Evolutionary conservation across 352 stramenopile genomes (phyloP).

Genomic region (Phytophthora pistaciae): DNA sequence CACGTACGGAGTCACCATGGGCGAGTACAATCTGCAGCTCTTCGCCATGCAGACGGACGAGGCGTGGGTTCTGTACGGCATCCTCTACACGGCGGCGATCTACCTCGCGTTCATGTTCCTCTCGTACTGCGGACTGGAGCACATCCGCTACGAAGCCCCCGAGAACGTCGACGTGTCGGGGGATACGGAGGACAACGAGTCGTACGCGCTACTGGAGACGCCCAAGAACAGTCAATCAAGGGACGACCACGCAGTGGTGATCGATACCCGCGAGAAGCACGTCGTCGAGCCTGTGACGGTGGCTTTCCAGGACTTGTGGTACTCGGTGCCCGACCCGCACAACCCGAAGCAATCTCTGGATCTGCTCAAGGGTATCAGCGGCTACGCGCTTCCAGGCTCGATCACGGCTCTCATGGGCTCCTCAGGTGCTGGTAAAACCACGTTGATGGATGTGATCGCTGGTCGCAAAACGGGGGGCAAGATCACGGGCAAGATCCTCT

Average conservation of each 20-base stretch:
- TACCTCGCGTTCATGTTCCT: conserved; percentile 52
- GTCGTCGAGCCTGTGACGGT: conserved; percentile 42
- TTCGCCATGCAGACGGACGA: conserved; percentile 56
- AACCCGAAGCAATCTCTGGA: conserved; percentile 37
- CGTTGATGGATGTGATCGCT: conserved; percentile 92
- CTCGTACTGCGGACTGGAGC: conserved; percentile 39
- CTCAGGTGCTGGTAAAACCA: conserved; percentile 46
- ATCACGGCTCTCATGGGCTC: conserved; percentile 64
- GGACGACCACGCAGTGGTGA: conserved; percentile 12
- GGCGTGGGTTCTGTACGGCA: conserved; percentile 48
- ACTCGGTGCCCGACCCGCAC: conserved; percentile 29
- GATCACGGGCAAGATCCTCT: too few relatives aligned
- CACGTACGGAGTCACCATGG: conserved; percentile 38
- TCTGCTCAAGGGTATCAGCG: conserved; percentile 35
- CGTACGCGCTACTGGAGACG: conserved; percentile 24
- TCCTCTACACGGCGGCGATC: conserved; percentile 44
- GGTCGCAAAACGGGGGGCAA: conserved; percentile 59
- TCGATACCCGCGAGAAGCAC: conserved; percentile 26
- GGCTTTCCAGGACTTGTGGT: conserved; percentile 42
- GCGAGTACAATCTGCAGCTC: conserved; percentile 42
- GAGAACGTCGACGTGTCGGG: conserved; percentile 43
- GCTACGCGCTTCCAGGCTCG: conserved; percentile 33
- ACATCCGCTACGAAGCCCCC: conserved; percentile 31
- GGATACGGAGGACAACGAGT: conserved; percentile 14
- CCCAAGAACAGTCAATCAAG: conserved; percentile 23